phyloP scores from a whole-genome alignment of 352 stramenopile species.

The Globisporangium mamillatum region DNA sequence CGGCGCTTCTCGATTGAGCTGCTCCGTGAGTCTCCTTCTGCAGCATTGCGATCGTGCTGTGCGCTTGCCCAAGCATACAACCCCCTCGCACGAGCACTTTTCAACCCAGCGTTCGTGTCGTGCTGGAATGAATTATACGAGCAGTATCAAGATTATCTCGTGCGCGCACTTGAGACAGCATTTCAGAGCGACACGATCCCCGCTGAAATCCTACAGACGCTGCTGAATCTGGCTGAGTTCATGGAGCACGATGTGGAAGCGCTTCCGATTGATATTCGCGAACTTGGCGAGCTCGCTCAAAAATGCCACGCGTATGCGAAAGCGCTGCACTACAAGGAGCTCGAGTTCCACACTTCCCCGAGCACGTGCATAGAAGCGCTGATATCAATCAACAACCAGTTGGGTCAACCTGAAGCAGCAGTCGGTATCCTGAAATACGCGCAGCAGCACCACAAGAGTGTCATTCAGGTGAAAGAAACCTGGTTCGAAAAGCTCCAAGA shows the following conservation, averaged over 20 bases:
- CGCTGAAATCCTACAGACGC: conserved; percentile 95
- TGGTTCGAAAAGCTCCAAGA: conserved; percentile 98
- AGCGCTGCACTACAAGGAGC: conserved; percentile 94
- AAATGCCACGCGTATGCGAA: conserved; percentile 98
- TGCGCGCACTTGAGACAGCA: conserved; percentile 91
- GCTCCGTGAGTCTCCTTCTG: conserved; percentile 94
- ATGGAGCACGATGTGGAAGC: conserved; percentile 98
- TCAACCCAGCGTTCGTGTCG: conserved; percentile 98
- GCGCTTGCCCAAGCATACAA: conserved; percentile 96
- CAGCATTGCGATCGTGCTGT: conserved; percentile 91
- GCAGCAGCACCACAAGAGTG: conserved; percentile 71
- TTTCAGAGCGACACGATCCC: conserved; percentile 92
- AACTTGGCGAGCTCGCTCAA: conserved; percentile 92
- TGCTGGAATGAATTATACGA: conserved; percentile 98
- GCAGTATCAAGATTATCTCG: conserved; percentile 91
- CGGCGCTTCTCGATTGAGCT: conserved; percentile 95
- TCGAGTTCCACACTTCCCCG: conserved; percentile 93
- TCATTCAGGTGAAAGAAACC: conserved; percentile 91
- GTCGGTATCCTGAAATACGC: conserved; percentile 96
- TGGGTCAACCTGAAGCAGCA: conserved; percentile 94
- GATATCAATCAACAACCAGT: conserved; percentile 99
- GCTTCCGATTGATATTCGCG: conserved; percentile 95
- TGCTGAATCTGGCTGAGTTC: conserved; percentile 98
- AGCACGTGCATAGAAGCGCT: conserved; percentile 96
- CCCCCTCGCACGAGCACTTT: conserved; percentile 94